Conservation (phyloP, 768 basidiomycete genomes). For the Auricularia auricula-judae region DNA sequence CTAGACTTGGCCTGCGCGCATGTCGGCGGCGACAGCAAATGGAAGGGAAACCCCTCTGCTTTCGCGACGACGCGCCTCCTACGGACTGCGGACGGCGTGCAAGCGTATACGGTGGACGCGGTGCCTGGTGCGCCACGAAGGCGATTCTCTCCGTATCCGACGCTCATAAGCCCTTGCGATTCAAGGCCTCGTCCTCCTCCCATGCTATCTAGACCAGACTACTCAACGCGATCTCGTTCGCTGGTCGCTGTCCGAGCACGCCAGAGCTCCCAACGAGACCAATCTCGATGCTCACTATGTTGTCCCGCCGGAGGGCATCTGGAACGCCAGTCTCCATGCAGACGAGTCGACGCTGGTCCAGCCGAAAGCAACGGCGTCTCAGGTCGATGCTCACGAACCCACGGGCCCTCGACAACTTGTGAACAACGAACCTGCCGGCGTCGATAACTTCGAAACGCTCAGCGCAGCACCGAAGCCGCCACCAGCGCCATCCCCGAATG, state of each 20-base stretch:
- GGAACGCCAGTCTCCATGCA: slow-evolving; percentile 42
- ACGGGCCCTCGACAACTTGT: slow-evolving; percentile 57
- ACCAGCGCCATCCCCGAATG: slow-evolving; percentile 52
- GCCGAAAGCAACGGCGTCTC: slow-evolving; percentile 31
- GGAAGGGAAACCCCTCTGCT: slow-evolving; percentile 33
- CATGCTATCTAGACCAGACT: slow-evolving; percentile 49
- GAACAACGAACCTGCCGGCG: slow-evolving; percentile 58
- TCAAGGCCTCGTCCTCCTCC: slow-evolving; percentile 76
- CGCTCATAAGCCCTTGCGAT: background rate
- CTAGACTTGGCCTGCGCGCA: slow-evolving; percentile 49
- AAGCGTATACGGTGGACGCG: slow-evolving; percentile 2
- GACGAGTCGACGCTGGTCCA: slow-evolving; percentile 25
- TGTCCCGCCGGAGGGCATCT: slow-evolving; percentile 66
- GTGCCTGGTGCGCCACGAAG: background rate
- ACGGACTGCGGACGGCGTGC: slow-evolving; percentile 9
- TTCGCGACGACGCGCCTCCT: slow-evolving; percentile 23
- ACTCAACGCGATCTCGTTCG: slow-evolving; percentile 59
- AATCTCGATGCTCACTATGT: slow-evolving; percentile 83
- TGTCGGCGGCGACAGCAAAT: slow-evolving; percentile 36
- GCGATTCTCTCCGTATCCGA: background rate
- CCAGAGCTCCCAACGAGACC: slow-evolving; percentile 72
- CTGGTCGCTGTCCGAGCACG: slow-evolving; percentile 69
- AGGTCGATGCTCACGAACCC: slow-evolving; percentile 9
- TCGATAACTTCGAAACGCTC: slow-evolving; percentile 42
- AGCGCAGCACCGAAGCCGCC: slow-evolving; percentile 47